phyloP scores from a whole-genome alignment of 2,329 filamentous ascomycete genomes.

The Grosmannia serpens region DNA sequence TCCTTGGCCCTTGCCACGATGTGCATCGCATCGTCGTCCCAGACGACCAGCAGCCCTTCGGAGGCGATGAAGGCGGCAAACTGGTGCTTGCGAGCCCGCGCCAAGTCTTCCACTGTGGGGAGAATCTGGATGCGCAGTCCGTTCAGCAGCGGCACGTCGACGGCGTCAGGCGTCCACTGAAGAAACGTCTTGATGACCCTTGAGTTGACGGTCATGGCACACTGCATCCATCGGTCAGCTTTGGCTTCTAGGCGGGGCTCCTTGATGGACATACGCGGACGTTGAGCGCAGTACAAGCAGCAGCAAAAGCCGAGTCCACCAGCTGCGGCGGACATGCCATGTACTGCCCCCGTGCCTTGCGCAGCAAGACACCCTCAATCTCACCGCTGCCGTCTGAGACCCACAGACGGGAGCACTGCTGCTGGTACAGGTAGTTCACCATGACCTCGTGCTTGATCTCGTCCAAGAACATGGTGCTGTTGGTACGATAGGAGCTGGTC shows the following conservation, averaged over 20 bases:
- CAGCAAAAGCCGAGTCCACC: constrained; percentile 49
- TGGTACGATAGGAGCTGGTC: constrained; percentile 22
- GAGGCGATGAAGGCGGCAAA: constrained; percentile 69
- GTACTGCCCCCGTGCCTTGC: constrained; percentile 57
- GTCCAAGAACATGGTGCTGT: constrained; percentile 48
- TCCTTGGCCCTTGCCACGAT: constrained; percentile 56
- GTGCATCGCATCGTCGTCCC: constrained; percentile 70
- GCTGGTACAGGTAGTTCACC: constrained; percentile 73
- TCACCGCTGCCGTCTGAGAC: constrained; percentile 57
- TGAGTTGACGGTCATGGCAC: constrained; percentile 72
- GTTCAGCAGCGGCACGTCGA: constrained; percentile 66
- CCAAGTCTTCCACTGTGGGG: constrained; percentile 58
- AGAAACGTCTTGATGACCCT: constrained; percentile 69
- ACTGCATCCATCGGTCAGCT: constrained; percentile 28
- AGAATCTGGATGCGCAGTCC: constrained; percentile 67
- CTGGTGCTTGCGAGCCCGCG: constrained; percentile 63
- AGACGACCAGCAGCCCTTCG: constrained; percentile 62
- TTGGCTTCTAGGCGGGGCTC: not conserved
- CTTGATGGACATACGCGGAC: constrained; percentile 43
- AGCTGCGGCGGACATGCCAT: constrained; percentile 61
- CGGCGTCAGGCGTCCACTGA: constrained; percentile 58
- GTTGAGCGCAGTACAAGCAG: constrained; percentile 57
- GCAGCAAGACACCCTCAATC: constrained; percentile 60
- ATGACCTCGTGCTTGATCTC: constrained; percentile 74
- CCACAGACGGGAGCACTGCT: constrained; percentile 66